A percentile compares a stretch with the other conserved stretches of the same genome.
Evolutionary conservation across 1,284 basidiomycete species (phyloP).

Genomic region (Ganoderma boninense): DNA sequence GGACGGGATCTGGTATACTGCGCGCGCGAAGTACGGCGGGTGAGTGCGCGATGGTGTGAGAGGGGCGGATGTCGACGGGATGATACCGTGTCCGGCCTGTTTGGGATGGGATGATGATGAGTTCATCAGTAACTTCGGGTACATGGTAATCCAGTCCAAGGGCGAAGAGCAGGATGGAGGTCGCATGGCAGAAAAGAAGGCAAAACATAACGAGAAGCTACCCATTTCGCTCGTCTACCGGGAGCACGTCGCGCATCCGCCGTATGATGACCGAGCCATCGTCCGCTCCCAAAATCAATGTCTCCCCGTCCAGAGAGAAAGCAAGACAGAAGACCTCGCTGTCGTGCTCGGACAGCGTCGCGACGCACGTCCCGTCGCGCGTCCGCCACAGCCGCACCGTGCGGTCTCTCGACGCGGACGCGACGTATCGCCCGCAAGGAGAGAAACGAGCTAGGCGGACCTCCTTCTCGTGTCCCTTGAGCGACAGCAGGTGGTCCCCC

Average conservation of each 20-base stretch:
- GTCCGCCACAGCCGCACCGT: not conserved
- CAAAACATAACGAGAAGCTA: too few species aligned
- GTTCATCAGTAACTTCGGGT: too few species aligned
- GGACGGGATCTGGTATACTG: constrained; percentile 76
- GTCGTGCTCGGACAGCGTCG: not conserved
- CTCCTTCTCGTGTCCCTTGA: not conserved
- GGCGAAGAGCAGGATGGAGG: too few species aligned
- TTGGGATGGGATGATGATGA: too few species aligned
- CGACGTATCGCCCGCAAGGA: not conserved
- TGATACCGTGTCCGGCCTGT: too few species aligned
- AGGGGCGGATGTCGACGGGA: too few species aligned
- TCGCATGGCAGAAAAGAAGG: too few species aligned
- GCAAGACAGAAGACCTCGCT: not conserved
- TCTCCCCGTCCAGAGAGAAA: not conserved
- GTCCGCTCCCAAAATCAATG: not conserved
- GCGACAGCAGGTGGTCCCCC: not conserved
- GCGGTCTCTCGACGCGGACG: not conserved
- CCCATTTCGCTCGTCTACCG: not conserved
- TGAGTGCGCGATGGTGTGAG: constrained; percentile 1
- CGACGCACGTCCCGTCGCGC: not conserved
- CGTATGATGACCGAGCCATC: not conserved
- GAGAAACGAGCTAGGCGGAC: not conserved
- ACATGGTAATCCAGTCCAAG: too few species aligned
- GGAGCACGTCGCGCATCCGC: not conserved
- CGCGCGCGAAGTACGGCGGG: constrained; percentile 51